Conservation (phyloP, 1,284 basidiomycete species). For the Microstroma glucosiphilum region DNA sequence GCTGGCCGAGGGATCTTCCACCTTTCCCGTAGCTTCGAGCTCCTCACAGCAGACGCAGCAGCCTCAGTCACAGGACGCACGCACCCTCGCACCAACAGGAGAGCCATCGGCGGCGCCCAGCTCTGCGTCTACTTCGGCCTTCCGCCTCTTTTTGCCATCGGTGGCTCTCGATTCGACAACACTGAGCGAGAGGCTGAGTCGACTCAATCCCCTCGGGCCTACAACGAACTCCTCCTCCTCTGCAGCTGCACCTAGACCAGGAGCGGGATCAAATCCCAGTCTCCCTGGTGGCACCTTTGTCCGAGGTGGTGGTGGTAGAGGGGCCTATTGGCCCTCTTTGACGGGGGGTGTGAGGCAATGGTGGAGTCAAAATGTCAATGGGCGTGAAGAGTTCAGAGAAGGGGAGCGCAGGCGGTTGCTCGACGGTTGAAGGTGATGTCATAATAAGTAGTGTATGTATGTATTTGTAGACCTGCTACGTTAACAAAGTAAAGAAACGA, state of each 20-base stretch:
- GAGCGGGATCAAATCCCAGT: too few relatives aligned
- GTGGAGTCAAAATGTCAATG: neutral
- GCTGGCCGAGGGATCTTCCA: too few relatives aligned
- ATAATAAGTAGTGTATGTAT: too few relatives aligned
- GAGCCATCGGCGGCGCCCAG: neutral
- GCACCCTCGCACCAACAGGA: too few relatives aligned
- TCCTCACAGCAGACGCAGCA: neutral
- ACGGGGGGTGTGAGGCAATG: neutral
- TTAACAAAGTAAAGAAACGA: too few relatives aligned
- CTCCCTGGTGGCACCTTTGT: neutral
- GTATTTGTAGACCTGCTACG: too few relatives aligned
- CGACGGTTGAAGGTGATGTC: neutral
- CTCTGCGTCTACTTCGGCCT: neutral
- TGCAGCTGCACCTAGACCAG: neutral
- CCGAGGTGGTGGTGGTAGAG: too few relatives aligned
- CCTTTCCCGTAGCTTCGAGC: neutral
- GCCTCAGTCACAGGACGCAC: too few relatives aligned
- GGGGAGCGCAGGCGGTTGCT: conserved; percentile 2
- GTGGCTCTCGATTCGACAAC: neutral
- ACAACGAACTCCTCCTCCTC: neutral
- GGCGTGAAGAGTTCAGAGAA: neutral
- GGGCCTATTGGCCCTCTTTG: neutral
- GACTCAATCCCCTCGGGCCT: neutral
- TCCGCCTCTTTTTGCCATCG: neutral
- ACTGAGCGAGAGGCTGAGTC: neutral